These are phyloP conservation scores for Aspergillus bombycis DNA, from an alignment of 2,329 filamentous ascomycete genomes.

Conservation along the genomic window DNA sequence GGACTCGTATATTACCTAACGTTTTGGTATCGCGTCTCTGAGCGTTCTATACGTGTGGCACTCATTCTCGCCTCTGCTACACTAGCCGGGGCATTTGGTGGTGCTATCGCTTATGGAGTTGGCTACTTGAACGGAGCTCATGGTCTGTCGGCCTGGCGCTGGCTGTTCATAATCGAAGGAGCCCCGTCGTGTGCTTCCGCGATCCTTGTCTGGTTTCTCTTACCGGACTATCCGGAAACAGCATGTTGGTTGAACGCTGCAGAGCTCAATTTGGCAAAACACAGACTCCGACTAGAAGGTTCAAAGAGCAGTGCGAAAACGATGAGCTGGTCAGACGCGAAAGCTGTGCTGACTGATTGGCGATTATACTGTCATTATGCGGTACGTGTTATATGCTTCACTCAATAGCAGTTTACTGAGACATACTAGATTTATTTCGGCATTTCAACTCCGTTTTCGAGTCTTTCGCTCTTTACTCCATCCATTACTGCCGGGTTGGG, in stretches of 20 bases:
- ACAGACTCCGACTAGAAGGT: not conserved
- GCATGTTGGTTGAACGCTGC: not conserved
- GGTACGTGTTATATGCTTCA: not conserved
- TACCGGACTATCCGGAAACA: conserved; percentile 1
- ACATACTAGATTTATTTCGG: not conserved
- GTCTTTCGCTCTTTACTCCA: not conserved
- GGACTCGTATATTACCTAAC: conserved; percentile 9
- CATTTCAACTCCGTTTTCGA: not conserved
- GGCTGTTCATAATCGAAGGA: conserved; percentile 7
- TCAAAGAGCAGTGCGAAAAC: not conserved
- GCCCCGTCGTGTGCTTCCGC: not conserved
- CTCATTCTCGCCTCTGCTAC: conserved; percentile 5
- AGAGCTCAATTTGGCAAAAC: not conserved
- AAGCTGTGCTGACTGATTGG: not conserved
- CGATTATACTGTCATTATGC: not conserved
- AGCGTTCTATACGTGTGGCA: conserved; percentile 9
- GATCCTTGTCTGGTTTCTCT: not conserved
- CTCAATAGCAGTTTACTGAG: not conserved
- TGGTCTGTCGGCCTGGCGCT: not conserved
- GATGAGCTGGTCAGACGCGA: not conserved
- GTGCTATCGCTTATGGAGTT: not conserved
- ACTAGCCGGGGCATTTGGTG: conserved; percentile 4
- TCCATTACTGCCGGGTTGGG: conserved; percentile 1
- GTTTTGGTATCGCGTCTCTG: conserved; percentile 5
- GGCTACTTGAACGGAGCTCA: not conserved